A percentile compares a stretch with the other conserved stretches of the same genome.
Evolutionary conservation across 257 asterid genomes (phyloP).

Genomic region (Solanum rostratum): DNA sequence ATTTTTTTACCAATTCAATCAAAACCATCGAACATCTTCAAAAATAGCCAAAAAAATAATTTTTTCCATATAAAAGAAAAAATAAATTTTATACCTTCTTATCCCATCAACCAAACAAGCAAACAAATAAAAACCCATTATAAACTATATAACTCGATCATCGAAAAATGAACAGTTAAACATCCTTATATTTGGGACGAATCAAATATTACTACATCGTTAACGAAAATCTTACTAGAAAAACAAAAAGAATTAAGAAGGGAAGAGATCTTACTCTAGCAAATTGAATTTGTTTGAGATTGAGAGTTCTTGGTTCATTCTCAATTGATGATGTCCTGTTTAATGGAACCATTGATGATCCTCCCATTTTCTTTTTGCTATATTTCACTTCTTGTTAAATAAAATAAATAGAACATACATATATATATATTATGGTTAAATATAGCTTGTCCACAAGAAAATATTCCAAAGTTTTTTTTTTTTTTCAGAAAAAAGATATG

Average conservation of each 20-base stretch:
- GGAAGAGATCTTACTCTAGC: slow-evolving; percentile 11
- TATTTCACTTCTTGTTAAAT: not conserved
- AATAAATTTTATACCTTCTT: no score
- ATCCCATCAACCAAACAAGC: no score
- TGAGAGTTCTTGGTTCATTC: slow-evolving; percentile 21
- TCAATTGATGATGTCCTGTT: slow-evolving; percentile 23
- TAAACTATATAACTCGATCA: no score
- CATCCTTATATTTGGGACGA: not conserved
- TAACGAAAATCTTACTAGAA: no score
- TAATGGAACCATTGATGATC: not conserved
- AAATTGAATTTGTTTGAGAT: slow-evolving; percentile 13
- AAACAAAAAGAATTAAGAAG: not conserved
- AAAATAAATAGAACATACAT: not conserved
- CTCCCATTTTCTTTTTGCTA: not conserved
- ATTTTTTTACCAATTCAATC: no score
- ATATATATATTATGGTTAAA: not conserved
- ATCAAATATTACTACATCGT: not conserved
- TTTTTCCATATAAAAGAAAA: no score
- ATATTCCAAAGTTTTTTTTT: not conserved
- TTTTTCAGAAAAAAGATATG: not conserved
- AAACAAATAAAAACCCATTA: no score
- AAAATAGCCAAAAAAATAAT: no score
- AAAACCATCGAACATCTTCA: no score
- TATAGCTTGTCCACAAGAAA: not conserved
- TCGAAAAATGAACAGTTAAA: no score